Evolutionary conservation across 208 protist genomes (phyloP), one percentile per base, ranked within the genome.

Genomic region (Leishmania martiniquensis): DNA sequence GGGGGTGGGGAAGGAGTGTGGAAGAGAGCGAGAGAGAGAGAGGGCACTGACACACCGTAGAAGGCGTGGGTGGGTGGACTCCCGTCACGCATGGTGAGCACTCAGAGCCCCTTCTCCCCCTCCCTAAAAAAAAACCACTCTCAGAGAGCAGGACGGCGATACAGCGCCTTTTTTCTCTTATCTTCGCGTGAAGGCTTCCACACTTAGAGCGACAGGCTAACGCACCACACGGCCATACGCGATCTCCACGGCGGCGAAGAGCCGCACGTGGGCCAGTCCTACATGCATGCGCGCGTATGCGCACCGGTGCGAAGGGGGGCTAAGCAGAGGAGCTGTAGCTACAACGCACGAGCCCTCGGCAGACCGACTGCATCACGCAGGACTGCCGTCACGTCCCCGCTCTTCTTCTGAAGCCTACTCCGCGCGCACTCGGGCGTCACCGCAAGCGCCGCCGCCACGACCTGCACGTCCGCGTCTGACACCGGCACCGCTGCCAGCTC

Each of bases 341-440:
- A 34, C 72, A 80, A 87, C 34, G 73, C 76, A 68, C 87, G 90
- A 22, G 81, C 66, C 88, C 88, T 91, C 29, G 82, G 88, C 62
- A 95, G 81, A 22, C 90, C 86, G n/a, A 88, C 89, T 57, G 88
- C 84, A 39, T 95, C 90, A 5, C 90, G 85, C 47, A 97, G 83
- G 15, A 89, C 82, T 2, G 90, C 86, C 32, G 76, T 76, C 32
- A 93, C 74, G 44, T 95, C 85, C 25, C 91, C 91, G 39, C 87
- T 85, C 75, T 89, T 91, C 62, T 89, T 84, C 65, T 93, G 86
- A 39, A 97, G 82, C 52, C 72, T 63, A 1, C 75, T 72, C 60
- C 82, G 76, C n/a, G 93, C 91, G 74, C 69, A 83, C 20, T 71
- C 75, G 1, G 68, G 70, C 2, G 78, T 83, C n/a, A 91, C 63